Evolutionary conservation across 2,329 filamentous ascomycete genomes (phyloP).

Genomic region (Xylaria sp.): DNA sequence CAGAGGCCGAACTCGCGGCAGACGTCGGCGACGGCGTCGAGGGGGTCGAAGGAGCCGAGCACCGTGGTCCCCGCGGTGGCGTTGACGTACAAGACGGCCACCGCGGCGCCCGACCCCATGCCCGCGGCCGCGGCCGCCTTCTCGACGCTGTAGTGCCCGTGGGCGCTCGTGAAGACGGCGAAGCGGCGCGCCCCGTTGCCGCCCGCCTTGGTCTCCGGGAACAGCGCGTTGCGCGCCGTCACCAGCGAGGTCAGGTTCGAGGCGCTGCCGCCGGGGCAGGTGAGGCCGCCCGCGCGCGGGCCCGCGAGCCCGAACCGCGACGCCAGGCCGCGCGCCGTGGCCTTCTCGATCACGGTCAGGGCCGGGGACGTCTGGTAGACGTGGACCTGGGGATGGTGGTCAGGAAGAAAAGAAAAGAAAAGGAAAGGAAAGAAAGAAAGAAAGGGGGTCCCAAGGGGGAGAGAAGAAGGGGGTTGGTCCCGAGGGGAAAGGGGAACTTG

Average conservation of each 20-base stretch:
- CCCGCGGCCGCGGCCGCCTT: conserved; percentile 93
- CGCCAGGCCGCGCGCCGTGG: conserved; percentile 73
- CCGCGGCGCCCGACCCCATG: conserved; percentile 74
- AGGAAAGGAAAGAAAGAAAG: background rate
- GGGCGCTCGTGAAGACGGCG: conserved; percentile 82
- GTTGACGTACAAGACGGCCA: conserved; percentile 86
- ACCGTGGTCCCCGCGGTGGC: conserved; percentile 95
- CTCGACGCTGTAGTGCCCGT: conserved; percentile 93
- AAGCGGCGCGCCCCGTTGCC: conserved; percentile 71
- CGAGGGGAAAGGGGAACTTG: conserved; percentile 41
- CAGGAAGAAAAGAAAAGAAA: background rate
- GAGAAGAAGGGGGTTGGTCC: background rate
- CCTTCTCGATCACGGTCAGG: conserved; percentile 84
- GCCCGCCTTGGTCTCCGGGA: conserved; percentile 71
- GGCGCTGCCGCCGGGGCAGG: conserved; percentile 66
- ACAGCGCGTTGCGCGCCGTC: conserved; percentile 82
- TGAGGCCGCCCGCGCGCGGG: conserved; percentile 64
- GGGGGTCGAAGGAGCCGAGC: conserved; percentile 83
- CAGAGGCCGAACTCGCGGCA: conserved; percentile 76
- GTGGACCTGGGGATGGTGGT: conserved; percentile 60
- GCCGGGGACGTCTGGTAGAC: conserved; percentile 94
- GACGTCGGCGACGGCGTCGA: conserved; percentile 68
- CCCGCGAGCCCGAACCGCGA: conserved; percentile 75
- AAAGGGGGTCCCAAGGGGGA: background rate
- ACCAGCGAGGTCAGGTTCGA: conserved; percentile 73